Evolutionary conservation across 768 basidiomycete species (phyloP), one percentile per base, ranked within the genome.

Genomic region (Daedaleopsis nitida): DNA sequence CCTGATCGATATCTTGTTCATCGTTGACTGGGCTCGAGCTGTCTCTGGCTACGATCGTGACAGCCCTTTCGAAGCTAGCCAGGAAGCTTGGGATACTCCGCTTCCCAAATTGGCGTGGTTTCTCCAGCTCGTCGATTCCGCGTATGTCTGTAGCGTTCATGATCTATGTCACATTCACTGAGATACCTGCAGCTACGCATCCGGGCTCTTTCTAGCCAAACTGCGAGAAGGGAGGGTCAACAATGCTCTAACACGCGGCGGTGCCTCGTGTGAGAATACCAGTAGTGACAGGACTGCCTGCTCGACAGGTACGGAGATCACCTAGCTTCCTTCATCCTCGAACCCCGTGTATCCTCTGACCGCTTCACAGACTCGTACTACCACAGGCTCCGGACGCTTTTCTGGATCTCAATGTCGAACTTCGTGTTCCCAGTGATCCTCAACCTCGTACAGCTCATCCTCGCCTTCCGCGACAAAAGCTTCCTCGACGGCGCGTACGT

Each of bases 341-440:
- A 32, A 32, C 27, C 27, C 27, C 7, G 42, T n/a, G 42, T 43
- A 7, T 13, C 17, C 13, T 16, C 3, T 13, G 21, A 7, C 24
- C n/a, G 17, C 9, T 27, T 32, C 24, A 24, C 52, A 60, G 59
- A 34, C 5, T 23, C 49, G 16, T 27, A 55, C 17, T 37, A 50
- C 7, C 7, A 65, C 2, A 70, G 71, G 21, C 35, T 77, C 19
- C 70, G 67, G 17, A 69, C 66, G 19, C 64, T 78, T 14, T 78
- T 78, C 65, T 68, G 70, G 45, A 75, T 79, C 56, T 72, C 76
- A 0, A 52, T 71, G 13, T 68, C 74, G 1, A 78, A 77, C 61
- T 78, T 78, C 65, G 69, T 78, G 42, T 73, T 78, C 64, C 78
- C 77, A 14, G 69, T 72, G 27, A 55, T 77, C 32, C 68, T 78